Evolutionary conservation across 306 rosid genomes (phyloP).

Genomic region (Crotalaria pallida): DNA sequence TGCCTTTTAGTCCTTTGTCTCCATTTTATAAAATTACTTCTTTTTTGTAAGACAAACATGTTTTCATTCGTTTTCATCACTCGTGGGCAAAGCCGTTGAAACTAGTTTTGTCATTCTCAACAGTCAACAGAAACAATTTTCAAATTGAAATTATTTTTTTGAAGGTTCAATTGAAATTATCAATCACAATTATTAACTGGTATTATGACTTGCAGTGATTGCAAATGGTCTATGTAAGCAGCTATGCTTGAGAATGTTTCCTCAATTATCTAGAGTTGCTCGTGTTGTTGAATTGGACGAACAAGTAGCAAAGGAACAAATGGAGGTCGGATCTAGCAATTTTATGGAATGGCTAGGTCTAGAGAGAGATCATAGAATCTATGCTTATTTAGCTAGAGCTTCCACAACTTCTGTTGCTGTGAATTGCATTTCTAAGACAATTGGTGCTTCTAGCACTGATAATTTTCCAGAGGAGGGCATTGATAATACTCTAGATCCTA

Average conservation of each 20-base stretch:
- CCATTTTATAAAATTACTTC: neutral
- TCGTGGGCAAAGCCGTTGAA: neutral
- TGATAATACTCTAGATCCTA: conserved; percentile 52
- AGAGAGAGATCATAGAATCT: conserved; percentile 64
- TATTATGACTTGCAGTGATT: conserved; percentile 55
- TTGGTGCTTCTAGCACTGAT: conserved; percentile 92
- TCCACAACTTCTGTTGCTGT: conserved; percentile 19
- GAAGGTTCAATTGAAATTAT: conserved; percentile 11
- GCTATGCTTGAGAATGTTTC: conserved; percentile 80
- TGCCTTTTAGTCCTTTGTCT: neutral
- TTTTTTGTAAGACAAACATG: neutral
- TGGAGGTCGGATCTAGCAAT: conserved; percentile 59
- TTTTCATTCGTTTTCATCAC: neutral
- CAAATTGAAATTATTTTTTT: conserved; percentile 9
- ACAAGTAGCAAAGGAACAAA: conserved; percentile 26
- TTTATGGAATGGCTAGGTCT: conserved; percentile 45
- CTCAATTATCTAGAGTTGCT: conserved; percentile 60
- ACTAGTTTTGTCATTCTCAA: neutral
- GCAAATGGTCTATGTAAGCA: conserved; percentile 59
- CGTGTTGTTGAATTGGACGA: conserved; percentile 48
- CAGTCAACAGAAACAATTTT: neutral
- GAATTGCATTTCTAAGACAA: conserved; percentile 50
- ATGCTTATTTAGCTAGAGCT: conserved; percentile 42
- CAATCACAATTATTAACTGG: conserved; percentile 16
- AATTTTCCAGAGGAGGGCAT: conserved; percentile 77